A percentile compares a stretch with the other conserved stretches of the same genome.
Conservation (phyloP, 2,329 filamentous ascomycete genomes). For the Penicillium freii region DNA sequence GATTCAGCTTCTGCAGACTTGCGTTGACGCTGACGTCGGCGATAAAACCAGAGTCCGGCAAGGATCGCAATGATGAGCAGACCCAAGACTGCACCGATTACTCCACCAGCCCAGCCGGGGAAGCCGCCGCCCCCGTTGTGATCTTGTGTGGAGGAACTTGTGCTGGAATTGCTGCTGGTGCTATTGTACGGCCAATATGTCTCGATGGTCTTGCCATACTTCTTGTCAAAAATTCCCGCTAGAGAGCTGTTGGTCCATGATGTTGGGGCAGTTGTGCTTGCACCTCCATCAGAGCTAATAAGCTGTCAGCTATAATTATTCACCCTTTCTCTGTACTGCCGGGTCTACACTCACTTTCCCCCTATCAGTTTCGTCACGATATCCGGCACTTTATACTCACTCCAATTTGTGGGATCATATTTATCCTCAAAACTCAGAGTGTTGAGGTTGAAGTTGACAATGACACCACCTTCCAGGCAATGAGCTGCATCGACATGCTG, state of each 20-base stretch:
- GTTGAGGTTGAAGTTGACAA: slow-evolving; percentile 22
- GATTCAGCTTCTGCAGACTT: neutral
- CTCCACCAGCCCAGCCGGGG: slow-evolving; percentile 59
- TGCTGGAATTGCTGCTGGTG: neutral
- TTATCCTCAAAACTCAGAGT: slow-evolving; percentile 14
- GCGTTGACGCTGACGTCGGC: slow-evolving; percentile 11
- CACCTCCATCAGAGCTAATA: slow-evolving; percentile 32
- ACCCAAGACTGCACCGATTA: slow-evolving; percentile 37
- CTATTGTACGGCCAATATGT: slow-evolving; percentile 60
- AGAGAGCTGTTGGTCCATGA: slow-evolving; percentile 53
- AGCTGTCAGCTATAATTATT: neutral
- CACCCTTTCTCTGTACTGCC: fast-evolving
- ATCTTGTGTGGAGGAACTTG: slow-evolving; percentile 15
- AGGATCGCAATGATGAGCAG: slow-evolving; percentile 17
- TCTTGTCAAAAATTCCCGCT: slow-evolving; percentile 52
- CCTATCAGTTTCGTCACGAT: slow-evolving; percentile 34
- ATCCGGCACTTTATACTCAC: slow-evolving; percentile 16
- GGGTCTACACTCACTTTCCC: slow-evolving; percentile 30
- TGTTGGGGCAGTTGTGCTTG: slow-evolving; percentile 25
- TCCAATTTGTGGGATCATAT: slow-evolving; percentile 18
- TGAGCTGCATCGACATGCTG: slow-evolving; percentile 5
- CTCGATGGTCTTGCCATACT: slow-evolving; percentile 56
- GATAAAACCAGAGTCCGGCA: slow-evolving; percentile 18
- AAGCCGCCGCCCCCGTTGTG: slow-evolving; percentile 34
- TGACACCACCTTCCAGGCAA: slow-evolving; percentile 18